A percentile compares a stretch with the other conserved stretches of the same genome.
Evolutionary conservation across 176 grass and related monocot genomes (phyloP).

Genomic region (Oryza longistaminata): DNA sequence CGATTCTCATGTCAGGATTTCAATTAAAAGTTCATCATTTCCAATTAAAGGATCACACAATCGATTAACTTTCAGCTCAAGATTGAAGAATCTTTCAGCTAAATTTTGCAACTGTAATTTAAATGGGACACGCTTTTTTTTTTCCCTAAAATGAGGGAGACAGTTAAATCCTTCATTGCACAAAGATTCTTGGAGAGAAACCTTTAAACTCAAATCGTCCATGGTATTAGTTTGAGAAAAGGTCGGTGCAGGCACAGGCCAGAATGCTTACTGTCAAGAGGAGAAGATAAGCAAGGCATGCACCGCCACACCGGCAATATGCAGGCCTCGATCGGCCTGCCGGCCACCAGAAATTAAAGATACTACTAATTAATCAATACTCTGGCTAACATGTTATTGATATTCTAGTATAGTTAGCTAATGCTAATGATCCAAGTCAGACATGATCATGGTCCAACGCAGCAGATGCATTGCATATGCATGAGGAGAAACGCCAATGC

Average conservation of each 20-base stretch:
- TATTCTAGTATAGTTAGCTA: neutral
- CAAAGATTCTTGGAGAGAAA: neutral
- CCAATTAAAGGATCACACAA: no score
- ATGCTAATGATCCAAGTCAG: neutral
- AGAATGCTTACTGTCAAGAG: neutral
- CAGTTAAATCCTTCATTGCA: neutral
- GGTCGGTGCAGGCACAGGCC: neutral
- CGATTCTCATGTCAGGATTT: no score
- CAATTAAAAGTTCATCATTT: no score
- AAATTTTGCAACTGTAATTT: neutral
- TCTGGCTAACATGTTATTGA: no score
- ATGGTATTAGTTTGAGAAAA: neutral
- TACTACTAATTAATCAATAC: neutral
- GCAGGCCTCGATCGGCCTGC: no score
- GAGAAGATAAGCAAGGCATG: slow-evolving; percentile 8
- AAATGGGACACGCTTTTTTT: neutral
- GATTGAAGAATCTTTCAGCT: neutral
- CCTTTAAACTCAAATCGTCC: neutral
- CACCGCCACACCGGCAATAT: slow-evolving; percentile 34
- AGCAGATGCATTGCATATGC: neutral
- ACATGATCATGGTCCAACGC: neutral
- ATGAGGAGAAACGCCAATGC: neutral
- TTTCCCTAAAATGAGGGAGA: no score
- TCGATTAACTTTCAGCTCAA: neutral
- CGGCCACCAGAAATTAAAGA: slow-evolving; percentile 11